Evolutionary conservation across 257 asterid genomes (phyloP).

Genomic region (Salvia hispanica): DNA sequence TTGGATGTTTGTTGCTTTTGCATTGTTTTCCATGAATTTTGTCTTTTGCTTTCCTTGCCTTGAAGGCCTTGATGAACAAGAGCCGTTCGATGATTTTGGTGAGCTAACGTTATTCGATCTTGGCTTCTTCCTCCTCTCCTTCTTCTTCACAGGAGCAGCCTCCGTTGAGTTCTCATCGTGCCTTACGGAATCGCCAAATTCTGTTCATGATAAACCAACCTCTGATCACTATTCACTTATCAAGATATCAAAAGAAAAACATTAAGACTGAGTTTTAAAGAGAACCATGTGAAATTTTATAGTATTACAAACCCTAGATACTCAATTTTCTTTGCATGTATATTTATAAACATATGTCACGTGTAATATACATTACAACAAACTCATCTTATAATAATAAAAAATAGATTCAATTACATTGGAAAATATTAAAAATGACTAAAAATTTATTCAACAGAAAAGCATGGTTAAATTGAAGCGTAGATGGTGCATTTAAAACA

Average conservation of each 20-base stretch:
- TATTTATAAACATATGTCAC: no score
- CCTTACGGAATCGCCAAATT: conserved; percentile 45
- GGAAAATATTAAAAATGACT: no score
- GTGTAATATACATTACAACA: no score
- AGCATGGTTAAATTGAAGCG: no score
- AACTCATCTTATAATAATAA: no score
- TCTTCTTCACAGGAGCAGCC: conserved; percentile 43
- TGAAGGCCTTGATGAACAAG: conserved; percentile 53
- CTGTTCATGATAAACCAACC: conserved; percentile 29
- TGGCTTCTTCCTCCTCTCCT: conserved; percentile 62
- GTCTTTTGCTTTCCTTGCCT: conserved; percentile 51
- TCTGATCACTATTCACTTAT: background rate
- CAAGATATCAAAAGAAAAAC: background rate
- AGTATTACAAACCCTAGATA: background rate
- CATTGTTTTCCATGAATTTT: conserved; percentile 51
- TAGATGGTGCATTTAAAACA: no score
- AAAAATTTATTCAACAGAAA: no score
- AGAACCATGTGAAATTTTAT: background rate
- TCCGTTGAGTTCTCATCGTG: conserved; percentile 42
- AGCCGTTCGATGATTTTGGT: conserved; percentile 39
- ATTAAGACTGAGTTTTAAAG: background rate
- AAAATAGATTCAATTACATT: background rate
- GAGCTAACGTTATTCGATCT: conserved; percentile 44
- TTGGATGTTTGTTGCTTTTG: conserved; percentile 38
- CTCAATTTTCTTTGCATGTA: no score